These are phyloP conservation scores for Periconia sp. DNA, from an alignment of 2,329 filamentous ascomycete genomes.

Conservation along the genomic window DNA sequence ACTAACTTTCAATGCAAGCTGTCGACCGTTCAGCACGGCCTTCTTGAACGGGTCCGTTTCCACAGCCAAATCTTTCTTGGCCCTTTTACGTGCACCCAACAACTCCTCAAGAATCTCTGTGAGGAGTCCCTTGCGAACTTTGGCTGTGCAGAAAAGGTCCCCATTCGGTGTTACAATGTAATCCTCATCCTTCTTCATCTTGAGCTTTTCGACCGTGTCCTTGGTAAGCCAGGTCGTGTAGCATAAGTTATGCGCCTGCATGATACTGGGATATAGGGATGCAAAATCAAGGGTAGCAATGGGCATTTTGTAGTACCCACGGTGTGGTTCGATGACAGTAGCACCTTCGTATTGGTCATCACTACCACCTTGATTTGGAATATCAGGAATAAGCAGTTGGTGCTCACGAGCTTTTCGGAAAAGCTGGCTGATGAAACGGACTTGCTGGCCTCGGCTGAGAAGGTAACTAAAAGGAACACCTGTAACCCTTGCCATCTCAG, in stretches of 20 bases:
- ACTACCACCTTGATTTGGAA: constrained; percentile 63
- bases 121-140: constrained; percentile 86
- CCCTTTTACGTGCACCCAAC: constrained; percentile 86
- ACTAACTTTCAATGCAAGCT: constrained; percentile 92
- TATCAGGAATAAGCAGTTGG: constrained; percentile 89
- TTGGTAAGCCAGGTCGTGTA: constrained; percentile 92
- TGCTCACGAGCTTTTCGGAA: constrained; percentile 95
- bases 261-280: constrained; percentile 97
- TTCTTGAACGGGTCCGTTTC: constrained; percentile 98
- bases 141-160: constrained; percentile 86
- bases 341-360: constrained; percentile 97
- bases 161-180: constrained; percentile 96
- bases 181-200: constrained; percentile 83
- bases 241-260: constrained; percentile 97
- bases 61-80: constrained; percentile 83
- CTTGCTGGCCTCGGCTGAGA: constrained; percentile 87
- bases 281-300: constrained; percentile 98
- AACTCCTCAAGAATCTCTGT: constrained; percentile 96
- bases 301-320: constrained; percentile 92
- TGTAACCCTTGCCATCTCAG: constrained; percentile 99
- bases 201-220: constrained; percentile 71
- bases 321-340: constrained; percentile 92
- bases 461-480: constrained; percentile 97
- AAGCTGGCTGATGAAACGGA: constrained; percentile 96
- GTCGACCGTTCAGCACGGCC: constrained; percentile 94